These are phyloP conservation scores for Obelidium mucronatum DNA, from an alignment of 192 early-diverging fungal species.

Conservation along the genomic window DNA sequence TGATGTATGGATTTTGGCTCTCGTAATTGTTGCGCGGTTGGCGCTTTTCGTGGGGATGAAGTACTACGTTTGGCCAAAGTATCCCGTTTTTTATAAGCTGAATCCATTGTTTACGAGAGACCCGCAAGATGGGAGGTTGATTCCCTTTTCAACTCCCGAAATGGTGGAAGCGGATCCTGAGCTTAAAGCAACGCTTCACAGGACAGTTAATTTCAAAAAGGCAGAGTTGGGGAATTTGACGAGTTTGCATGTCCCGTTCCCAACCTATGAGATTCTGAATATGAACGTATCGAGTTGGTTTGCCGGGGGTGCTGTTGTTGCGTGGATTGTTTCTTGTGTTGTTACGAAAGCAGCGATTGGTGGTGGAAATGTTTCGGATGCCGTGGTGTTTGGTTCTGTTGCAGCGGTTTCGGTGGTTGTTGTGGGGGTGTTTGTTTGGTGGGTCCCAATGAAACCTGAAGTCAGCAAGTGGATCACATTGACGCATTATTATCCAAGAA, in stretches of 20 bases:
- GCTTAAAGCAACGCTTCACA: neutral
- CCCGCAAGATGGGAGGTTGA: neutral
- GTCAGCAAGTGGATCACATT: neutral
- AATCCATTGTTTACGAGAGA: neutral
- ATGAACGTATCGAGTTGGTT: neutral
- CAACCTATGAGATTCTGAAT: neutral
- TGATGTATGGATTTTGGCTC: neutral
- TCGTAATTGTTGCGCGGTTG: neutral
- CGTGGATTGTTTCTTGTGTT: neutral
- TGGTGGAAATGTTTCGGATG: neutral
- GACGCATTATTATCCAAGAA: neutral
- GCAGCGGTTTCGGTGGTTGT: neutral
- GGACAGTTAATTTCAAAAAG: neutral
- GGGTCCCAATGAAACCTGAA: neutral
- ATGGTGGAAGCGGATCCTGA: neutral
- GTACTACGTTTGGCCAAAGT: neutral
- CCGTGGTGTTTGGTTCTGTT: neutral
- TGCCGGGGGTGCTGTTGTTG: neutral
- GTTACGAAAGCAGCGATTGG: neutral
- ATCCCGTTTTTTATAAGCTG: neutral
- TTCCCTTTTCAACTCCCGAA: neutral
- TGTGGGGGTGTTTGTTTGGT: neutral
- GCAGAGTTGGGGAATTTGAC: neutral
- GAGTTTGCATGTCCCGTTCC: neutral
- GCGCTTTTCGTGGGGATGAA: neutral